These are phyloP conservation scores for Penicillium steckii DNA, from an alignment of 495 filamentous ascomycete genomes.

Conservation along the genomic window DNA sequence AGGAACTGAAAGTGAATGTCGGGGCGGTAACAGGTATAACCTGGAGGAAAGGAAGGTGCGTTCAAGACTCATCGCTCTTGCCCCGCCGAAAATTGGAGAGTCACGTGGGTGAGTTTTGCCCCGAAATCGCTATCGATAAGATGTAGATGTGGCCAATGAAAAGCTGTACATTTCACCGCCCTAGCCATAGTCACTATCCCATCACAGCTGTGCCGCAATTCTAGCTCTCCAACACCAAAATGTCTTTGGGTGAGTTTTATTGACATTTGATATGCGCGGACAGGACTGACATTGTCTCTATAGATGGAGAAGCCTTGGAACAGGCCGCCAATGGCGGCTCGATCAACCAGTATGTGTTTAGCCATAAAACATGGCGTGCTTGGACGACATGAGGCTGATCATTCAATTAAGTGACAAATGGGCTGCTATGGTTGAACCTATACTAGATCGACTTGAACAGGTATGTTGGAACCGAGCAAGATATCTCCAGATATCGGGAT, in stretches of 20 bases:
- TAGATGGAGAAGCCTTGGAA: constrained; percentile 63
- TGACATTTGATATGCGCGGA: neutral
- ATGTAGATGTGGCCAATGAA: constrained; percentile 16
- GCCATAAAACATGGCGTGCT: neutral
- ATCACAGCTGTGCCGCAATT: constrained; percentile 11
- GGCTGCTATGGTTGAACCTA: constrained; percentile 48
- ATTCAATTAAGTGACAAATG: constrained; percentile 49
- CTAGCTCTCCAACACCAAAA: constrained; percentile 21
- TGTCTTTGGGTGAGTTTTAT: constrained; percentile 38
- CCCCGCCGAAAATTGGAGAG: constrained; percentile 38
- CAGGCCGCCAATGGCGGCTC: constrained; percentile 62
- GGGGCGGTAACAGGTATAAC: neutral
- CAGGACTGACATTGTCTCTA: constrained; percentile 6
- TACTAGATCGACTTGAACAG: constrained; percentile 54
- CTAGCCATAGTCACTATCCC: constrained; percentile 12
- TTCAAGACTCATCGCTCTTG: constrained; percentile 8
- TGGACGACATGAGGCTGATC: constrained; percentile 25
- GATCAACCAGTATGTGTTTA: constrained; percentile 63
- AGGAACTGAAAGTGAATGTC: neutral
- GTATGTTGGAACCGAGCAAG: constrained; percentile 30
- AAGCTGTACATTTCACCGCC: constrained; percentile 11
- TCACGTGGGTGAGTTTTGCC: constrained; percentile 17
- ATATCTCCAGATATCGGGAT: neutral
- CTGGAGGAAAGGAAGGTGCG: neutral
- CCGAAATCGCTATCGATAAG: constrained; percentile 27